Base-by-base conservation (phyloP, 345 rosid species). In the Murraya koenigii region DNA sequence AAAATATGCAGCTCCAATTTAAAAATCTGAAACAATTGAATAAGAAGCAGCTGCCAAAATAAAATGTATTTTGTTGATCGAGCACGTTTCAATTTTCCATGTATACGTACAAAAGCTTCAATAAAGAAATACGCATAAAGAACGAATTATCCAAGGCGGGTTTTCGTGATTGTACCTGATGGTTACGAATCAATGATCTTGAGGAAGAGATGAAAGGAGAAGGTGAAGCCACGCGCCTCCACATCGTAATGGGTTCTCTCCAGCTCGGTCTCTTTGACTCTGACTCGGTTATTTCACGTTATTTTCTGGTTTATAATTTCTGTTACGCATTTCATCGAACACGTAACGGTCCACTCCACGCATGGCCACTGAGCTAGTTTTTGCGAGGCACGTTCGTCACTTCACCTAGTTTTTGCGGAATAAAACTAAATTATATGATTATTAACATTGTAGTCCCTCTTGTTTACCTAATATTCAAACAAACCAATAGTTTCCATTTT, bases 141-240 rank as follows among this genome's bases (percentile, higher is more conserved):
- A 67, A 49, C 3, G 35, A 52, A 26, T 26, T 22, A 49, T 38
- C 44, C 30, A 22, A 49, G 2, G 39, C 49, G 11, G 22, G 36
- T 20, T 22, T 17, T n/a, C 28, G 52, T 11, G 25, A 2, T 36
- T 8, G 69, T 66, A 92, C 98, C 93, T 86, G 90, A 30, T 86
- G 90, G 41, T 76, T 59, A 8, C 75, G 81, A 26, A 79, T 20
- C 52, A 88, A 78, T 62, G 89, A 81, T 72, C 80, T 82, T 3
- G 92, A 85, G 60, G 94, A 83, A 72, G 82, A 82, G 72, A 88
- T 77, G 82, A 76, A 72, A 28, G 92, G 85, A 82, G 91, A 89
- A 80, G 93, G 89, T 68, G 84, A 84, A 80, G 87, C 83, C 72
- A 88, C 85, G 86, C 97, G 91, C 89, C 91, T 92, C 97, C 92